Percentiles rank a stretch among this genome's conserved stretches.
Evolutionary conservation across 768 basidiomycete genomes (phyloP).

Genomic region (Podaxis sp.): DNA sequence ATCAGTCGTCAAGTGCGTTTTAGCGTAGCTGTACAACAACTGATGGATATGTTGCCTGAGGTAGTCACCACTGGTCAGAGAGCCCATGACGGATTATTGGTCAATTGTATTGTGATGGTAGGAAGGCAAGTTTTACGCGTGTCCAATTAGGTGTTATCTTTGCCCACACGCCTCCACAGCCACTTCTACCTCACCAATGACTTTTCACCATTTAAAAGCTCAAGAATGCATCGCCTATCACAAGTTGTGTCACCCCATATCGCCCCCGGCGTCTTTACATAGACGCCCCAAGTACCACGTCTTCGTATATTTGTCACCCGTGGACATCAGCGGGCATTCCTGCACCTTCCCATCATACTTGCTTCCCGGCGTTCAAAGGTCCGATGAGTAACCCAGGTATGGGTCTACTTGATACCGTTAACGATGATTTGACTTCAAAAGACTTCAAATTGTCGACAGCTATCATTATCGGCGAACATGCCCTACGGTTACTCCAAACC

Average conservation of each 20-base stretch:
- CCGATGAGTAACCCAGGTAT: not conserved
- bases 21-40: conserved; percentile 7
- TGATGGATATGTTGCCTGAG: conserved; percentile 5
- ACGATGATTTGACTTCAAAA: not conserved
- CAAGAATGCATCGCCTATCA: not conserved
- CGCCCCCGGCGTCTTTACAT: too few relatives aligned
- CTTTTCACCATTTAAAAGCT: not conserved
- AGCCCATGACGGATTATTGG: not conserved
- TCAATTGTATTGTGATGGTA: not conserved
- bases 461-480: not conserved
- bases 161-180: too few relatives aligned
- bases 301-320: too few relatives aligned
- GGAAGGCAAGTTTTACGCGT: not conserved
- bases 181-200: too few relatives aligned
- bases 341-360: not conserved
- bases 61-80: not conserved
- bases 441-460: not conserved
- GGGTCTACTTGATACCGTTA: not conserved
- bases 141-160: not conserved
- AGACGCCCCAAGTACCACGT: too few relatives aligned
- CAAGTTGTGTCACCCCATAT: not conserved
- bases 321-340: not conserved
- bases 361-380: not conserved
- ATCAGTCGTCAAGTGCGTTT: conserved; percentile 7
- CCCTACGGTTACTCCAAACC: not conserved